Evolutionary conservation across 352 stramenopile species (phyloP), one percentile per base, ranked within the genome.

Genomic region (Globisporangium parvum): DNA sequence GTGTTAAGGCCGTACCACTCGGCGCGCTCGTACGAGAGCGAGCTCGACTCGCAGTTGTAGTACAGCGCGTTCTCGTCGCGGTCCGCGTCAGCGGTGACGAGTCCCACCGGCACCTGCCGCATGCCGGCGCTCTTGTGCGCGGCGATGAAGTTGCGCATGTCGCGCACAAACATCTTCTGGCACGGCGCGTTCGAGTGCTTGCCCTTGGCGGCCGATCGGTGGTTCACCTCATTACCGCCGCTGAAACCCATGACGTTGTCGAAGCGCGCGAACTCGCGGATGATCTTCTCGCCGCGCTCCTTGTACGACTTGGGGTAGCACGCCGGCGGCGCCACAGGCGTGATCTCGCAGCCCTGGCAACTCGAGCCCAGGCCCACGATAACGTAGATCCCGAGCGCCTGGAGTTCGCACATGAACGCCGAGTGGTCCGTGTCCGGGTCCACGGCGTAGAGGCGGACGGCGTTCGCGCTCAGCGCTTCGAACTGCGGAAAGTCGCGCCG

Each of bases 1-100:
- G 73, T 70, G 62, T 95, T 96, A 53, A 96, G 71, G 31, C 84
- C 84, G 59, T 91, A 96, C 82, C 82, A 96, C 66, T 94, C 77
- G 14, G 80, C 75, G 31, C 75, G 75, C 65, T 96, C 84, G 17
- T 88, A 66, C 51, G 67, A 39, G 64, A 94, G 80, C 10, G 40
- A 61, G 50, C 88, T 70, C 8, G 76, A 87, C 51, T 70, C 72
- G 69, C 85, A 96, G 63, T 89, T 91, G 71, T 91, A 95, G 65
- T 96, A 95, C 41, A 75, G 53, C 12, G 80, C 71, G 44, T 28
- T 28, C 26, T 28, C 26, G 26, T 28, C 26, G 26, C 26, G 26
- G 26, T 28, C 26, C 2, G 26, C 26, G 26, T 28, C 26, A 5
- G 26, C 26, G 26, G 26, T 28, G 26, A 28, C 26, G 26, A 28